Evolutionary conservation across 352 stramenopile genomes (phyloP), one percentile per base, ranked within the genome.

Genomic region (Phytopythium helicoides): DNA sequence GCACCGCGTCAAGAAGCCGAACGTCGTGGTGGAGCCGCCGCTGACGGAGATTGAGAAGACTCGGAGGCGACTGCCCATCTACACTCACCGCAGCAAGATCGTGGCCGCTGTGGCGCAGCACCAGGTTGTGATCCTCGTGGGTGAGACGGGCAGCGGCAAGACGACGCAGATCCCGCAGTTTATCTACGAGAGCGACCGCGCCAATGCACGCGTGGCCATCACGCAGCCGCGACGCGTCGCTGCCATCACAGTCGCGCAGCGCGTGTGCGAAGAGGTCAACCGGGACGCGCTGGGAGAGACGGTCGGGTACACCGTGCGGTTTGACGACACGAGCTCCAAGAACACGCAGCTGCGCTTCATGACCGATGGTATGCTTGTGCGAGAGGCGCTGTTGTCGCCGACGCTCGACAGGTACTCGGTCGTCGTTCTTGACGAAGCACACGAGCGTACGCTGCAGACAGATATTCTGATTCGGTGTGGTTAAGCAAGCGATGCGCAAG

Each of bases 331-430:
- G 52, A 87, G 88, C 18, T 86, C 70, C 16, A 77, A 72, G 21
- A 69, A 82, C 45, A 98, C 95, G 8, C 69, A 80, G 47, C 89
- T 99, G 50, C 97, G 98, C 54, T 99, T 98, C 64, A 96, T 93
- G 81, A 94, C 80, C 47, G 84, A 93, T 54, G 85, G 83, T 49
- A 93, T 93, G 81, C 59, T 99, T 12, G 81, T 99, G 44, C 89
- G 85, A 19, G 85, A 95, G 54, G 80, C 82, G 45, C 62, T 94
- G 56, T 64, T 92, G 47, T 84, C 68, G 26, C 80, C 82, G 3
- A 79, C 76, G 38, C 71, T 95, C 9, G 70, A 87, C 15, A 67
- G 69, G 18, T 95, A 95, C 73, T 90, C 78, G 48, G 80, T 92
- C 6, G 71, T 95, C 35, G 88, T 84, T 64, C 58, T 93, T 53